Percentiles rank a stretch among this genome's conserved stretches.
Conservation (phyloP, 768 basidiomycete genomes). For the Auriscalpium orientale region DNA sequence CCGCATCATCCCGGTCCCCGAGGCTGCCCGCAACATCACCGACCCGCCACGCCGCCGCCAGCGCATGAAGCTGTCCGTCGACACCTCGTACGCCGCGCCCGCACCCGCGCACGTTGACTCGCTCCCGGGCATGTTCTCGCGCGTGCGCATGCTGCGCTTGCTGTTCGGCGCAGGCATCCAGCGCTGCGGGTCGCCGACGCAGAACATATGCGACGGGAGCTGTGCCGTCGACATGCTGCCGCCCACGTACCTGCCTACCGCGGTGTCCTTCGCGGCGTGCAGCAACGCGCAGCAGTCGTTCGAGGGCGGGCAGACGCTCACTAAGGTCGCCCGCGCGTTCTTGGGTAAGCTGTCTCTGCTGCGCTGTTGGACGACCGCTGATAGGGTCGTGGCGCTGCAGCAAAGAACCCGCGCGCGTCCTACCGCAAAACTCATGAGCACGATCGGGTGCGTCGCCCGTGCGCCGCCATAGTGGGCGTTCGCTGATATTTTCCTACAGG, state of each 20-base stretch:
- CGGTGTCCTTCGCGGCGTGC: constrained; percentile 17
- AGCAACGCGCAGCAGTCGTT: constrained; percentile 17
- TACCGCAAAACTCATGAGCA: constrained; percentile 14
- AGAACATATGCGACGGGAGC: constrained; percentile 15
- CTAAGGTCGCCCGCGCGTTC: not conserved
- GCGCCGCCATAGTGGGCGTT: not conserved
- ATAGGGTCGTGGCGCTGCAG: not conserved
- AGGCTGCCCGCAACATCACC: too few species aligned
- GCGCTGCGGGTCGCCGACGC: constrained; percentile 12
- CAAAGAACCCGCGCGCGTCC: constrained; percentile 5
- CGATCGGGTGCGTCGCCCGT: constrained; percentile 6
- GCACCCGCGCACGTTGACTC: not conserved
- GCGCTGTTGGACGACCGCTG: not conserved
- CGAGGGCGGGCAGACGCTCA: constrained; percentile 4
- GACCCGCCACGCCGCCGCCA: too few species aligned
- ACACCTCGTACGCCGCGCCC: not conserved
- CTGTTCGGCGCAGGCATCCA: not conserved
- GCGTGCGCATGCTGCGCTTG: not conserved
- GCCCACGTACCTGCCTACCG: not conserved
- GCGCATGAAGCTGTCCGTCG: too few species aligned
- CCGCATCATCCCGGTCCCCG: too few species aligned
- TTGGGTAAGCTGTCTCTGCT: not conserved
- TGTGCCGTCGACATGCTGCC: constrained; percentile 1
- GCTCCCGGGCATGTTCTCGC: not conserved
- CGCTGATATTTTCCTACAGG: not conserved